Evolutionary conservation across 345 rosid species (phyloP).

Genomic region (Odontarrhena argentea): DNA sequence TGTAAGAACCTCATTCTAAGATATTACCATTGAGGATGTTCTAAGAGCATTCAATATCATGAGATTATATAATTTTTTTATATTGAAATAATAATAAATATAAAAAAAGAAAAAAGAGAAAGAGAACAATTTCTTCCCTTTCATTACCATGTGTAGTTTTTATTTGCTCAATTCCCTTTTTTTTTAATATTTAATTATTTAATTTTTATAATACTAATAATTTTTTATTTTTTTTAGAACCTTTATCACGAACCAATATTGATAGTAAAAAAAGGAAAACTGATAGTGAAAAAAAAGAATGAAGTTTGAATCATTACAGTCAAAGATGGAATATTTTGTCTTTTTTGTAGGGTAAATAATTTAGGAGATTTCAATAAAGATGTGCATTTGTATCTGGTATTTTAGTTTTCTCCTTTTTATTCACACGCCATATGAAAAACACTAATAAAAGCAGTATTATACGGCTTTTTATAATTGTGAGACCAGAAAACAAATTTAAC

Average conservation of each 20-base stretch:
- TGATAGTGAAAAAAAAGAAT: conserved; percentile 31
- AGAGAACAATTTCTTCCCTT: too few relatives aligned
- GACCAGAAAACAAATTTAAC: neutral
- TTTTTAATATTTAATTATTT: too few relatives aligned
- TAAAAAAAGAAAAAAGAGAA: too few relatives aligned
- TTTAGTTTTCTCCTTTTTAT: conserved; percentile 18
- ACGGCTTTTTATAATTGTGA: conserved; percentile 22
- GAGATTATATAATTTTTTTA: too few relatives aligned
- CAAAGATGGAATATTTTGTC: conserved; percentile 29
- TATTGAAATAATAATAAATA: too few relatives aligned
- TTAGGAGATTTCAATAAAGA: conserved; percentile 24
- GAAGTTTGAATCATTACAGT: conserved; percentile 35
- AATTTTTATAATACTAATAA: too few relatives aligned
- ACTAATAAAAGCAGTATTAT: conserved; percentile 22
- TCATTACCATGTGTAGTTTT: too few relatives aligned
- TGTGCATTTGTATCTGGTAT: conserved; percentile 18
- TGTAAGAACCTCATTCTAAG: too few relatives aligned
- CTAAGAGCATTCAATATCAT: too few relatives aligned
- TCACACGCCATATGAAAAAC: conserved; percentile 31
- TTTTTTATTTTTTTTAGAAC: too few relatives aligned
- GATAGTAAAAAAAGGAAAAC: neutral
- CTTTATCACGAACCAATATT: conserved; percentile 20
- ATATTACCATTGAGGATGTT: too few relatives aligned
- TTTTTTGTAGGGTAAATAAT: conserved; percentile 12
- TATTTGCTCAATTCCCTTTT: too few relatives aligned